A percentile compares a stretch with the other conserved stretches of the same genome.
These are phyloP conservation scores for Sclerospora graminicola DNA, from an alignment of 352 stramenopile species.

Conservation along the genomic window DNA sequence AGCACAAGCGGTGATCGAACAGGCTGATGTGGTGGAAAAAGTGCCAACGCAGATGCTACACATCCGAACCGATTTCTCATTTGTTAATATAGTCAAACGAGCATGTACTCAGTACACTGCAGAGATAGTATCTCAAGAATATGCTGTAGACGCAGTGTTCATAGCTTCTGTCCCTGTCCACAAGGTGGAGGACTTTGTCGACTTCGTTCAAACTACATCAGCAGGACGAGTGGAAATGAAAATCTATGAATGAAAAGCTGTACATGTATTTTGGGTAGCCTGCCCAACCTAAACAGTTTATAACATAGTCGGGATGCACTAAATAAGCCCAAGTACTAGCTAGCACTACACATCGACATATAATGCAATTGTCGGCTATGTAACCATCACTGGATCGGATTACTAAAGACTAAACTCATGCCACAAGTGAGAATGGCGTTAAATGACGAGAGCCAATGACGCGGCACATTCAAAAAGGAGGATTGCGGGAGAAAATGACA, in stretches of 20 bases:
- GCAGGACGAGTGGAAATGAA: conserved; percentile 27
- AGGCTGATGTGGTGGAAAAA: conserved; percentile 41
- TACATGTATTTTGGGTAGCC: too few species aligned
- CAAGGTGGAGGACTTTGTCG: conserved; percentile 18
- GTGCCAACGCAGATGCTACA: conserved; percentile 30
- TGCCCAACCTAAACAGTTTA: too few species aligned
- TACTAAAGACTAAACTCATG: conserved; percentile 76
- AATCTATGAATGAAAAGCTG: too few species aligned
- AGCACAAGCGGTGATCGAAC: conserved; percentile 43
- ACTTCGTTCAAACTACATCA: conserved; percentile 37
- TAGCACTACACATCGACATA: too few species aligned
- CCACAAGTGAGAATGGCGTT: conserved; percentile 14
- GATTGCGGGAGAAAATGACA: conserved; percentile 17
- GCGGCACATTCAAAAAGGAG: conserved; percentile 8
- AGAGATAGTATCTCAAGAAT: conserved; percentile 33
- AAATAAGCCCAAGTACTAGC: too few species aligned
- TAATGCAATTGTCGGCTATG: too few species aligned
- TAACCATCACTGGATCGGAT: conserved; percentile 74
- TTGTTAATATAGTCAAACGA: conserved; percentile 36
- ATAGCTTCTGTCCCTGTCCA: conserved; percentile 29
- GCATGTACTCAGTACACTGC: conserved; percentile 29
- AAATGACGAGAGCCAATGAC: conserved; percentile 5
- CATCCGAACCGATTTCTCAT: conserved; percentile 22
- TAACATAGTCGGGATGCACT: too few species aligned
- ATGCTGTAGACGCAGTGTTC: conserved; percentile 24